Percentiles rank a stretch among this genome's conserved stretches.
Evolutionary conservation across 768 basidiomycete genomes (phyloP).

Genomic region (Russula abietina): DNA sequence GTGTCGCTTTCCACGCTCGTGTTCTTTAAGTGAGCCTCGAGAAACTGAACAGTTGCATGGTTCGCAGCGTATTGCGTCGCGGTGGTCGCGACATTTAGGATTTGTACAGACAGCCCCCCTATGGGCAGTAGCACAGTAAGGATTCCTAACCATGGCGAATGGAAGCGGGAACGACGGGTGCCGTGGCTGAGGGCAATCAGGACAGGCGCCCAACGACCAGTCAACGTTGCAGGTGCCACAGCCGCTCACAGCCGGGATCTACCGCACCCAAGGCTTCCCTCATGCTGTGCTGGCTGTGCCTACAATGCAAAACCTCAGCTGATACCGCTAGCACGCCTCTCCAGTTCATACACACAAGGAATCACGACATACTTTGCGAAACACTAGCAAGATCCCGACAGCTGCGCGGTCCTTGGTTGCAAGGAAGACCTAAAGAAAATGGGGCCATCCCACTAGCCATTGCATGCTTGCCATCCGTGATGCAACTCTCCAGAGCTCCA

Average conservation of each 20-base stretch:
- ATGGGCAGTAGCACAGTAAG: neutral
- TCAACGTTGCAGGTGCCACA: neutral
- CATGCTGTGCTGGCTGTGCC: too few species aligned
- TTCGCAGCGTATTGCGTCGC: conserved; percentile 21
- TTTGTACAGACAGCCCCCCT: neutral
- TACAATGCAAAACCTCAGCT: neutral
- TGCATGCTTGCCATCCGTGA: too few species aligned
- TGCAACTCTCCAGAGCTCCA: too few species aligned
- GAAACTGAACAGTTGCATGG: conserved; percentile 19
- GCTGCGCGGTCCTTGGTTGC: neutral
- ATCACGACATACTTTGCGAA: neutral
- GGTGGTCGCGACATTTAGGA: neutral
- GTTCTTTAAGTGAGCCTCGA: neutral
- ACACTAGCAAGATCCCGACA: neutral
- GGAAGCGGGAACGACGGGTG: neutral
- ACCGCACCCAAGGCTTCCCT: neutral
- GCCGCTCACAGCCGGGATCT: neutral
- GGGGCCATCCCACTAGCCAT: too few species aligned
- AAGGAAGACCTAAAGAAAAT: neutral
- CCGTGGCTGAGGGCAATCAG: neutral
- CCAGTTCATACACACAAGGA: neutral
- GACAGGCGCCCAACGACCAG: neutral
- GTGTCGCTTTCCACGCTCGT: conserved; percentile 8
- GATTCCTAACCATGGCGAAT: neutral
- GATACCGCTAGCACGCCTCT: neutral